These are phyloP conservation scores for Cladobotryum protrusum DNA, from an alignment of 2,329 filamentous ascomycete genomes.

Conservation along the genomic window DNA sequence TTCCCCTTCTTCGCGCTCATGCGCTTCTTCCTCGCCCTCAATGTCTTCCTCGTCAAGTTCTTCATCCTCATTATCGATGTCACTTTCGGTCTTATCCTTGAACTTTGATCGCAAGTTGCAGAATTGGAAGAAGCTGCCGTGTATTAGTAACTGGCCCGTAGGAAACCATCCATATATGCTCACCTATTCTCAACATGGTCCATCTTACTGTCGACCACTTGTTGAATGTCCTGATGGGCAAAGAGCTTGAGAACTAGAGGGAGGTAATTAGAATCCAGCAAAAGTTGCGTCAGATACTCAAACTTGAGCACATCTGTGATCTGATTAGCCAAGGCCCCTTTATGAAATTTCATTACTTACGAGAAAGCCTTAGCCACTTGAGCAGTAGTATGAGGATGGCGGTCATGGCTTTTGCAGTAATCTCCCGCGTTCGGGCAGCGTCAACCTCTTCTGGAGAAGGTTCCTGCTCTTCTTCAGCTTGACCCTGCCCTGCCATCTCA, in stretches of 20 bases:
- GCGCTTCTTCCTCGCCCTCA: constrained; percentile 28
- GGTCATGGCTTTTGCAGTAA: constrained; percentile 87
- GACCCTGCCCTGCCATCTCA: constrained; percentile 27
- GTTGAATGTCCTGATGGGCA: constrained; percentile 88
- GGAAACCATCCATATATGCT: constrained; percentile 15
- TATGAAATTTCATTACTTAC: constrained; percentile 44
- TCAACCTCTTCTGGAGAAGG: constrained; percentile 70
- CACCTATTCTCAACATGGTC: constrained; percentile 79
- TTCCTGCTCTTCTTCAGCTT: constrained; percentile 37
- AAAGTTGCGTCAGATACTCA: constrained; percentile 87
- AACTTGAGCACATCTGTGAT: constrained; percentile 80
- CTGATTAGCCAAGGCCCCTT: neutral
- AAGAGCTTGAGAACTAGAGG: constrained; percentile 89
- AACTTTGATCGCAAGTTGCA: constrained; percentile 64
- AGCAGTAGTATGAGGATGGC: constrained; percentile 78
- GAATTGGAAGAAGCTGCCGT: constrained; percentile 76
- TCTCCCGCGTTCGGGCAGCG: constrained; percentile 73
- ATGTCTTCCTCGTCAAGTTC: constrained; percentile 15
- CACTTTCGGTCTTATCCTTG: constrained; percentile 28
- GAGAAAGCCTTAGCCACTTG: constrained; percentile 95
- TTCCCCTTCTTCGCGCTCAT: constrained; percentile 27
- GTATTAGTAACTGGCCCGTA: neutral
- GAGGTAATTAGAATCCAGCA: constrained; percentile 92
- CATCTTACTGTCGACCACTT: constrained; percentile 77
- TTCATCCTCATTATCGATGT: constrained; percentile 20